Base-by-base conservation (phyloP, 176 grass and related monocot species). In the Otatea glauca region DNA sequence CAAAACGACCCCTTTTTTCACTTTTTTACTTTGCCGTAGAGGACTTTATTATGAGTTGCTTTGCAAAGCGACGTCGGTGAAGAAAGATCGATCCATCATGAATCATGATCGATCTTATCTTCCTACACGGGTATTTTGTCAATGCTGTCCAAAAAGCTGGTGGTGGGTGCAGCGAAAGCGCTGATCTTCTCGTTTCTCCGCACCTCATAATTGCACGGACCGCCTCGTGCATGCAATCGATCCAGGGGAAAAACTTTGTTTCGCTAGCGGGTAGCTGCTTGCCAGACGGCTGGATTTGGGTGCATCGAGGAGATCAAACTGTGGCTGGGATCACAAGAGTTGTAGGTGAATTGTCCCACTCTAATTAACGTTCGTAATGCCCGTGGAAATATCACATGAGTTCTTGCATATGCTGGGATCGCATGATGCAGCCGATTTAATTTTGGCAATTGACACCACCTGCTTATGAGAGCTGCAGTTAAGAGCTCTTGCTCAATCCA, bases 341-440 rank as follows among this genome's bases (percentile, higher is more conserved):
- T 50, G 45, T 70, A 59, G 83, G 64, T 85, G 74, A 24, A 5
- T 70, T 37, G 83, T 69, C 83, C 17, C 50, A 2, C 7, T 70
- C 65, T 10, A 13, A 49, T 56, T 27, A 0, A 29, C 29, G 29
- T 29, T 12, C 63, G 24, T 77, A 56, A 85, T 4, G 63, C 68
- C 53, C 39, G 35, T 11, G 68, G 35, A 37, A 65, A 44, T 15
- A 10, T 14, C 80, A 72, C 67, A 82, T 72, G 53, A 60, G 6
- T 18, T 39, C 34, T 47, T 14, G 37, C 35, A 1, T 29, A 51
- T 21, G 39, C 54, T 72, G 20, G 17, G 12, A 47, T 45, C 61
- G 42, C 39, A 34, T 35, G 24, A 9, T 20, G 16, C 14, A 17
- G 49, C 60, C 23, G 4, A 71, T 72, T 82, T 32, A 58, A 43